A percentile compares a stretch with the other conserved stretches of the same genome.
Conservation (phyloP, 2,329 filamentous ascomycete species). For the Trichophyton schoenleinii region DNA sequence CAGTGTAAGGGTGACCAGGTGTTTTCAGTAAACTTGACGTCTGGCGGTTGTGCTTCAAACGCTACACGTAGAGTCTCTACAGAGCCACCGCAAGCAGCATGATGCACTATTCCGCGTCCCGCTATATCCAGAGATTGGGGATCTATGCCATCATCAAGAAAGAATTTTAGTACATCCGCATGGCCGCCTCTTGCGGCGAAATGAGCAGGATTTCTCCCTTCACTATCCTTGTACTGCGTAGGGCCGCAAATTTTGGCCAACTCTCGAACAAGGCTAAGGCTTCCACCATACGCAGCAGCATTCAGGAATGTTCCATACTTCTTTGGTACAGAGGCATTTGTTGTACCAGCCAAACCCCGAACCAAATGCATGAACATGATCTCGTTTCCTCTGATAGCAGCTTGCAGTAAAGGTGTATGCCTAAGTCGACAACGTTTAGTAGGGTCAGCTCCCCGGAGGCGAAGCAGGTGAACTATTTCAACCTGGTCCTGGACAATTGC, state of each 20-base stretch:
- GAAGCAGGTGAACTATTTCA: neutral
- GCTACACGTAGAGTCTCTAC: neutral
- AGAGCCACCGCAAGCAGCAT: neutral
- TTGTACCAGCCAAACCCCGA: neutral
- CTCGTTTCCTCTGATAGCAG: neutral
- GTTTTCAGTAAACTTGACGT: neutral
- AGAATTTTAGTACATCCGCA: neutral
- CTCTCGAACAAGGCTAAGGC: neutral
- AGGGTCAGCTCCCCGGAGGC: neutral
- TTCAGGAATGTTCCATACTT: neutral
- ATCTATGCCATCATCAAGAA: neutral
- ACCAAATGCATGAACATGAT: neutral
- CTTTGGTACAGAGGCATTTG: neutral
- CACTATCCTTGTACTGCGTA: neutral
- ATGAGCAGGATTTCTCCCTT: neutral
- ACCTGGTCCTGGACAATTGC: neutral
- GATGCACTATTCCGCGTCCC: neutral
- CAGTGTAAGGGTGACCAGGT: neutral
- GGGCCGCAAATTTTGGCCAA: no score
- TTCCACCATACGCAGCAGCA: neutral
- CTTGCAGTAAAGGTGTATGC: neutral
- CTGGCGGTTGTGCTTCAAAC: neutral
- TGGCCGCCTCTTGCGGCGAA: neutral
- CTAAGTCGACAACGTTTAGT: no score
- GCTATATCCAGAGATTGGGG: neutral